Evolutionary conservation across 1,139 yeast genomes (phyloP), one percentile per base, ranked within the genome.

Genomic region (Pichiaceae sp.): DNA sequence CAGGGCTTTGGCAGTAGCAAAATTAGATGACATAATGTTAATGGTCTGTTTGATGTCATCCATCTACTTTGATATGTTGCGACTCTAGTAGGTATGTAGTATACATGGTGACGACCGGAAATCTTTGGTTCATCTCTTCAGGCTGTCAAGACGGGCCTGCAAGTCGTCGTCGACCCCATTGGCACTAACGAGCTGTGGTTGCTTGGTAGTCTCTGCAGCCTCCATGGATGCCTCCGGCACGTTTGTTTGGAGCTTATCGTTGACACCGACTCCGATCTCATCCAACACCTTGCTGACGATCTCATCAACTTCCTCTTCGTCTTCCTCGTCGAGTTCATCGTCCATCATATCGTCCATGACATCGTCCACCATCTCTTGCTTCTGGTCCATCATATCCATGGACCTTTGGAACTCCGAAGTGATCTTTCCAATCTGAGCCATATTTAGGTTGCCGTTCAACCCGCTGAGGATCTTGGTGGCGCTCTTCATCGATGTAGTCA

Each of bases 331-430:
- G 42, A 83, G 78, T 46, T 77, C 87, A 55, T 79, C 85, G 38
- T 82, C 94, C 87, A 89, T 85, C 20, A 91, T 81, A 56, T 89
- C 96, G 56, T 91, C 98, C 49, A 93, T 81, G 12, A 96, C 95
- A 55, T 91, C 98, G 57, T 91, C 98, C 85, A 91, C 93, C 74
- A 91, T 86, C 55, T 93, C 99, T 58, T 91, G 97, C 52, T 95
- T 81, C 62, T 91, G 98, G 59, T 91, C 97, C 97, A 91, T 91
- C 55, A 93, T 66, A 56, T 91, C 98, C 59, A 84, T 86, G 56
- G 91, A 95, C 53, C 76, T 78, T 50, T 93, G 95, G 60, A 91
- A 91, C 53, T 93, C 97, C 79, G 86, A 91, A 2, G 96, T 89
- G 29, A 93, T 91, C 45, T 82, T 72, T 40, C 86, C 82, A 45